phyloP scores from a whole-genome alignment of 2,329 filamentous ascomycete species.

The Beauveria sp. region DNA sequence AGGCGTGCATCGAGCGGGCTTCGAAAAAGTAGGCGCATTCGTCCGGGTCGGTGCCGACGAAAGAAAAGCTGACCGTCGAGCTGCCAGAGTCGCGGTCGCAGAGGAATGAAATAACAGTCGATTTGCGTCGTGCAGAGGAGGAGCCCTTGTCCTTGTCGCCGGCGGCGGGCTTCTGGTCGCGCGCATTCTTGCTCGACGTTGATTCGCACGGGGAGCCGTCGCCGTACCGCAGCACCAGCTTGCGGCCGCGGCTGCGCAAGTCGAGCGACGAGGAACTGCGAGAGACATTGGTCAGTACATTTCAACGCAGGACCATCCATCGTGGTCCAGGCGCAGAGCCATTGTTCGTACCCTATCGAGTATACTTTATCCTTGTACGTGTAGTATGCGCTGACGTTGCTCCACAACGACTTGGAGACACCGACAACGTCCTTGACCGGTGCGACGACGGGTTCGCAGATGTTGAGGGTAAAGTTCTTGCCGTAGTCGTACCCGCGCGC shows the following conservation, averaged over 20 bases:
- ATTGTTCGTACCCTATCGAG: conserved; percentile 59
- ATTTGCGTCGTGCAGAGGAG: conserved; percentile 50
- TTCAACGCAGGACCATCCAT: not conserved
- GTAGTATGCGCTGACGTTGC: conserved; percentile 76
- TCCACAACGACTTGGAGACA: conserved; percentile 53
- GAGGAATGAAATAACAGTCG: conserved; percentile 83
- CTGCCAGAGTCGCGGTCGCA: conserved; percentile 76
- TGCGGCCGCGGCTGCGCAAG: conserved; percentile 56
- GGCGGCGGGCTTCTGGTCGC: conserved; percentile 20
- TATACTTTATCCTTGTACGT: conserved; percentile 56
- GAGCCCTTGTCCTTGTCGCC: conserved; percentile 29
- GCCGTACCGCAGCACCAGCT: conserved; percentile 69
- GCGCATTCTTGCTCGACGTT: conserved; percentile 27
- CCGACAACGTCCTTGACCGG: conserved; percentile 55
- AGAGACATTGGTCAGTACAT: not conserved
- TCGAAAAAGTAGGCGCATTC: conserved; percentile 96
- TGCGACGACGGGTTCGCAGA: conserved; percentile 69
- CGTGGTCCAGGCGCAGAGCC: not conserved
- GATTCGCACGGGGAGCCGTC: conserved; percentile 61
- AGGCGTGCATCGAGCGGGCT: conserved; percentile 77
- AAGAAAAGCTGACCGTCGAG: conserved; percentile 64
- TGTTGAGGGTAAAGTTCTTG: conserved; percentile 76
- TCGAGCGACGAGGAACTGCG: conserved; percentile 39
- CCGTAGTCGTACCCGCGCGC: conserved; percentile 69
- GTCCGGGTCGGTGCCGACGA: conserved; percentile 75